Evolutionary conservation across 139 green algal genomes (phyloP), one percentile per base, ranked within the genome.

Genomic region (Picochlorum sp.): DNA sequence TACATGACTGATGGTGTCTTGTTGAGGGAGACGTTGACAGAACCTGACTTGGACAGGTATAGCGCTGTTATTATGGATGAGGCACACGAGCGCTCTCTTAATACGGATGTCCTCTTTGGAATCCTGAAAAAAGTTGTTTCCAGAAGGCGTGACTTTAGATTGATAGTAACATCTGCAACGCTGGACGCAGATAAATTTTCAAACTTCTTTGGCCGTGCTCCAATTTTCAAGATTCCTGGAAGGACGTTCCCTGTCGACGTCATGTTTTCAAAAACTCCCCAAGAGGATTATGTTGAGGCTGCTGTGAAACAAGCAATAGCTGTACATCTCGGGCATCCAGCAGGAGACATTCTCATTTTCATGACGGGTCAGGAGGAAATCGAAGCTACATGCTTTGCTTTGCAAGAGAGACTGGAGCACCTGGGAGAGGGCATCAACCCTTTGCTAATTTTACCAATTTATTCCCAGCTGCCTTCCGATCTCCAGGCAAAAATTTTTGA

Each of bases 301-400:
- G 94, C 92, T 0, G 88, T 98, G 5, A 98, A 97, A 82, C 91
- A 96, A 75, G 90, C 89, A 0, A 67, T 98, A 30, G 88, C 90
- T 26, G 93, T 97, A 66, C 92, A 98, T 81, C 69, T 98, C 51
- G 79, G 86, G 2, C 86, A 96, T 72, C 75, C 84, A 15, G 60
- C 62, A 1, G 72, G 77, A 2, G 94, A 99, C 79, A 96, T 99
- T 77, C 86, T 99, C 32, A 93, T 98, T 67, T 99, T 99, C 86
- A 94, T 99, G 87, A 99, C 94, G 4, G 86, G 84, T 21, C 86
- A 92, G 75, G 92, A 98, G 65, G 92, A 98, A 72, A 98, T 98
- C 68, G 92, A 98, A 77, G 81, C 85, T 9, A 92, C 86, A 2
- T 97, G 90, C 78, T 96, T 92, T 61, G 20, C 57, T 5, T 32